Evolutionary conservation across 164 flowering plant species (phyloP).

Genomic region (Vitis vinifera): ASM3070453v1 NC_081818.1:27134001-27134500

Average conservation of each 20-base stretch:
- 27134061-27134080: neutral
- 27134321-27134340: neutral
- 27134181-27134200: neutral
- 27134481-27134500: neutral
- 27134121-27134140: conserved; percentile 76
- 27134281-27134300: neutral
- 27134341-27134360: neutral
- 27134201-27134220: neutral
- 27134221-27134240: neutral
- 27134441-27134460: conserved; percentile 52
- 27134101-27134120: conserved; percentile 72
- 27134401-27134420: conserved; percentile 93
- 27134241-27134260: neutral
- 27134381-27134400: conserved; percentile 96
- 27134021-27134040: too few species aligned
- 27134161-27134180: conserved; percentile 4
- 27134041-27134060: too few species aligned
- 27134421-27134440: conserved; percentile 81
- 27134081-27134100: neutral
- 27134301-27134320: neutral
- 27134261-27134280: neutral
- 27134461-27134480: neutral
- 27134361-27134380: neutral
- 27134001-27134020: too few species aligned
- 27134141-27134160: conserved; percentile 82